phyloP scores from a whole-genome alignment of 2,329 filamentous ascomycete genomes.

The Fusarium chlamydosporum region DNA sequence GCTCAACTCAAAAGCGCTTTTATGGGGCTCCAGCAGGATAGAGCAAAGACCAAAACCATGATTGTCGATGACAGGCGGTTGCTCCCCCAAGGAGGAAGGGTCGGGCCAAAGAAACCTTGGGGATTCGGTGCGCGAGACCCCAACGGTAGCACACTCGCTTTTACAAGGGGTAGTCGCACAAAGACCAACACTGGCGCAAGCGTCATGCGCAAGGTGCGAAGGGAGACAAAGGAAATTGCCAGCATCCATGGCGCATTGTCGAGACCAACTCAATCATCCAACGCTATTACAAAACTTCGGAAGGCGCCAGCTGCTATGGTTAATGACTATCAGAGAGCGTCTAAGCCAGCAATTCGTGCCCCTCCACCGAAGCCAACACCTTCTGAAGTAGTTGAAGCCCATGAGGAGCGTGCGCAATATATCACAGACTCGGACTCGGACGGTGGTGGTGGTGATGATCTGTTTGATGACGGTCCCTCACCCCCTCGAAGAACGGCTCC shows the following conservation, averaged over 20 bases:
- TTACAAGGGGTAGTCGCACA: constrained; percentile 65
- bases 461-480: constrained; percentile 45
- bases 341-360: constrained; percentile 55
- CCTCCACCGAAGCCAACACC: constrained; percentile 40
- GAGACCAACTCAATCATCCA: constrained; percentile 49
- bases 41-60: constrained; percentile 69
- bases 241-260: constrained; percentile 63
- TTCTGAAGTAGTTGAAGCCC: constrained; percentile 49
- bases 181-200: constrained; percentile 66
- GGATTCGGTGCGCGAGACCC: constrained; percentile 50
- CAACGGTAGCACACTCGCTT: constrained; percentile 57
- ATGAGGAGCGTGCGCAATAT: constrained; percentile 57
- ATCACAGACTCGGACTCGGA: constrained; percentile 59
- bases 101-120: constrained; percentile 50
- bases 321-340: constrained; percentile 64
- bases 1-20: constrained; percentile 70
- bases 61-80: constrained; percentile 67
- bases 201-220: constrained; percentile 69
- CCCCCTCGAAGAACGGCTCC: constrained; percentile 25
- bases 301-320: constrained; percentile 69
- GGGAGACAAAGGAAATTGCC: constrained; percentile 69
- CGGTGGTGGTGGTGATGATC: constrained; percentile 23
- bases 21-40: constrained; percentile 69
- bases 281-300: constrained; percentile 58
- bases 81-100: constrained; percentile 61